Evolutionary conservation across 345 rosid species (phyloP).

Genomic region (Abelmoschus esculentus): DNA sequence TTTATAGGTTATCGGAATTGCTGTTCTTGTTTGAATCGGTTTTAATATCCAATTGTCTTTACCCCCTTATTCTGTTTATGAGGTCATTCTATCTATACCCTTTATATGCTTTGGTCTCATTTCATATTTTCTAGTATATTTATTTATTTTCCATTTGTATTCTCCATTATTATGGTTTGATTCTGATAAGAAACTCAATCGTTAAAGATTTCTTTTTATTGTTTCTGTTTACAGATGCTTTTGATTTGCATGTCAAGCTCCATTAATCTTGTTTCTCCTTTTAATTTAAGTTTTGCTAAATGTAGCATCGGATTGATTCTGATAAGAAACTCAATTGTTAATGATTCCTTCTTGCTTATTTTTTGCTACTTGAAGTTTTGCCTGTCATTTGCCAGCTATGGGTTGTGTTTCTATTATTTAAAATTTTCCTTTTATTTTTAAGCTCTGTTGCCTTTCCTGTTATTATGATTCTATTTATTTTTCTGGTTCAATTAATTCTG

Average conservation of each 20-base stretch:
- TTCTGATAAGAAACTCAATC: neutral
- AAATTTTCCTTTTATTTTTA: neutral
- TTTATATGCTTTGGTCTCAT: neutral
- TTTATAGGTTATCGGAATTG: neutral
- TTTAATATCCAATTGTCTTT: neutral
- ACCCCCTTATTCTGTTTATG: neutral
- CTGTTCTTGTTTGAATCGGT: neutral
- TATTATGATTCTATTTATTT: neutral
- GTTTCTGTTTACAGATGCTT: neutral
- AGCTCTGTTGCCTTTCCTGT: neutral
- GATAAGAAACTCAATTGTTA: neutral
- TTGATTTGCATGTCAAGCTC: constrained; percentile 3
- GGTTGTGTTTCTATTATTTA: neutral
- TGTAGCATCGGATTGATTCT: neutral
- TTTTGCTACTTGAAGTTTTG: neutral
- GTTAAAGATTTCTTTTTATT: neutral
- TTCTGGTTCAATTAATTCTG: neutral
- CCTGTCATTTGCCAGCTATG: neutral
- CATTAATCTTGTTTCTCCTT: neutral
- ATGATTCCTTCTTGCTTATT: neutral
- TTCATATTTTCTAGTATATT: neutral
- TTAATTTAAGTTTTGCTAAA: neutral
- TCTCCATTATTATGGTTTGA: neutral
- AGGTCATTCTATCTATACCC: neutral
- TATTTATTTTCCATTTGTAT: neutral